A percentile compares a stretch with the other conserved stretches of the same genome.
Evolutionary conservation across 2,329 filamentous ascomycete species (phyloP).

Genomic region (Pseudofabraea citricarpa): DNA sequence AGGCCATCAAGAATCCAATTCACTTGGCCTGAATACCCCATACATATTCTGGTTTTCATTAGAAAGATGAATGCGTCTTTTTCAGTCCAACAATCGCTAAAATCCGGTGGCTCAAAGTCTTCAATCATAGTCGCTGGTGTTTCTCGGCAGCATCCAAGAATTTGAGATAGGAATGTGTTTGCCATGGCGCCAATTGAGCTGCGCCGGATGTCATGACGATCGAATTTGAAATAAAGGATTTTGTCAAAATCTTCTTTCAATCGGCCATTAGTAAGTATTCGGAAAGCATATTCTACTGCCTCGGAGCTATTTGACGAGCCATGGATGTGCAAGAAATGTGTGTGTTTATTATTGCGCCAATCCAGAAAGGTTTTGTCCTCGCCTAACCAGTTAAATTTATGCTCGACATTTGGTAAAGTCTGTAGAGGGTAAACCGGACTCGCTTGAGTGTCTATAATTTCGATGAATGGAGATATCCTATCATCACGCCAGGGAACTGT

Average conservation of each 20-base stretch:
- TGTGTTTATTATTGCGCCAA: not conserved
- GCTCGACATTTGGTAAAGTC: not conserved
- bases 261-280: not conserved
- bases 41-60: not conserved
- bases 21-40: not conserved
- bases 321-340: not conserved
- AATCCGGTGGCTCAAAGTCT: not conserved
- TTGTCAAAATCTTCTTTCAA: not conserved
- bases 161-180: slow-evolving; percentile 5
- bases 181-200: slow-evolving; percentile 4
- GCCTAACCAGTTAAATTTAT: not conserved
- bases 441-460: not conserved
- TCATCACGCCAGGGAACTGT: not conserved
- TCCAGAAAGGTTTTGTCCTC: not conserved
- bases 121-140: slow-evolving; percentile 1
- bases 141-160: slow-evolving; percentile 1
- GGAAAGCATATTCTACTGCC: slow-evolving; percentile 2
- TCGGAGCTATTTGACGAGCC: not conserved
- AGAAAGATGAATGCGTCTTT: slow-evolving; percentile 3
- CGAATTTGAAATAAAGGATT: slow-evolving; percentile 6
- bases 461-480: not conserved
- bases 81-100: slow-evolving; percentile 3
- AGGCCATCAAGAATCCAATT: slow-evolving; percentile 6
- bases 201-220: slow-evolving; percentile 3
- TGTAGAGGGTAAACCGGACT: not conserved